Percentiles rank a stretch among this genome's conserved stretches.
Conservation (phyloP, 805 yeast species). For the Cyberlindnera petersonii region DNA sequence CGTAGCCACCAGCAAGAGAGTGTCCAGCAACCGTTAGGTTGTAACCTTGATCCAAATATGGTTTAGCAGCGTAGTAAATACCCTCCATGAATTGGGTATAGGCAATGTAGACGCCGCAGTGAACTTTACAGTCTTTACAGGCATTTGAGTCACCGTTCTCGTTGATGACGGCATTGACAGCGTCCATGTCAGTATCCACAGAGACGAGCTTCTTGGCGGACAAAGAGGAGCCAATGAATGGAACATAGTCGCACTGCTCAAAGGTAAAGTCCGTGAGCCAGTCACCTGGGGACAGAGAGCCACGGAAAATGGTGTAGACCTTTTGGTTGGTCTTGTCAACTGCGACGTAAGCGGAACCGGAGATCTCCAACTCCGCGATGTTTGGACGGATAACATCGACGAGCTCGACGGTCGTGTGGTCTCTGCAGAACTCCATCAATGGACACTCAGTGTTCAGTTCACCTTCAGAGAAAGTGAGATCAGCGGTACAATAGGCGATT, state of each 20-base stretch:
- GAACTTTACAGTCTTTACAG: constrained; percentile 55
- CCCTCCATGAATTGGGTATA: constrained; percentile 40
- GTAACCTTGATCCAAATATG: constrained; percentile 41
- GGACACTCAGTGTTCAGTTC: constrained; percentile 13
- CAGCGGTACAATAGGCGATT: constrained; percentile 19
- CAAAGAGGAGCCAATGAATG: constrained; percentile 27
- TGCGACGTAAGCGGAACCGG: constrained; percentile 54
- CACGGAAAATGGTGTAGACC: constrained; percentile 55
- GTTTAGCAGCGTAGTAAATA: constrained; percentile 33
- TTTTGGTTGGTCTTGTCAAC: constrained; percentile 41
- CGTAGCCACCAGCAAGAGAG: constrained; percentile 73
- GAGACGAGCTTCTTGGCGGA: constrained; percentile 2
- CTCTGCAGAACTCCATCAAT: constrained; percentile 15
- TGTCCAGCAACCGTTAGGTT: constrained; percentile 56
- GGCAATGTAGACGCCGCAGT: constrained; percentile 52
- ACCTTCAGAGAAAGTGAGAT: constrained; percentile 7
- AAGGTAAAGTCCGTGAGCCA: constrained; percentile 57
- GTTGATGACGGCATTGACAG: constrained; percentile 3
- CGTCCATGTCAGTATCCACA: background rate
- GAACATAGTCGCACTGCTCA: constrained; percentile 43
- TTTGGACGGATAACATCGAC: constrained; percentile 15
- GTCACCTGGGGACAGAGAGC: constrained; percentile 59
- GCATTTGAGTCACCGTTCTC: constrained; percentile 9
- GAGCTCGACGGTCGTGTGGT: constrained; percentile 6
- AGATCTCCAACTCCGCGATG: constrained; percentile 33